These are phyloP conservation scores for Scheffersomyces segobiensis DNA, from an alignment of 1,139 yeast genomes.

Conservation along the genomic window DNA sequence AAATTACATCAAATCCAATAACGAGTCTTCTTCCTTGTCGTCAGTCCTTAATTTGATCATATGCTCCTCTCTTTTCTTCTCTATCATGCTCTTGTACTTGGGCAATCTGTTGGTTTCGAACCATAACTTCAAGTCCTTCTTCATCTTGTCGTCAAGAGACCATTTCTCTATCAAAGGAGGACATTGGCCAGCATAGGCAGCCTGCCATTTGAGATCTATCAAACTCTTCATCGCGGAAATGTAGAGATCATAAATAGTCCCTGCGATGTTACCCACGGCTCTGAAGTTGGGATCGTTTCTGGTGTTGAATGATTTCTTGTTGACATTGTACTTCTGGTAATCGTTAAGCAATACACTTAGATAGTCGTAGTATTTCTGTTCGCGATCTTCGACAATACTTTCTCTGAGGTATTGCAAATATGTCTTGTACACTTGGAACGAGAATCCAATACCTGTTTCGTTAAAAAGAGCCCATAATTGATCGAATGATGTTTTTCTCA, in stretches of 20 bases:
- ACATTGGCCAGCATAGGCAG: conserved; percentile 31
- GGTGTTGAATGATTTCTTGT: conserved; percentile 29
- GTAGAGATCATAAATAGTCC: conserved; percentile 25
- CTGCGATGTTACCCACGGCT: conserved; percentile 16
- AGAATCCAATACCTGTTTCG: conserved; percentile 23
- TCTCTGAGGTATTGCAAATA: conserved; percentile 25
- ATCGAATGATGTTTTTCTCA: conserved; percentile 27
- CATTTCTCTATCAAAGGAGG: conserved; percentile 37
- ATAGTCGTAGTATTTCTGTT: conserved; percentile 21
- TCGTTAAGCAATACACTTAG: conserved; percentile 23
- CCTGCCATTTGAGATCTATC: conserved; percentile 30
- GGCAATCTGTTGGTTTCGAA: conserved; percentile 20
- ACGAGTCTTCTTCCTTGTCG: conserved; percentile 27
- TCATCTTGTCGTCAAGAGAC: conserved; percentile 37
- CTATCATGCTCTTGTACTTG: conserved; percentile 24
- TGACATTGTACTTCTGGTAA: conserved; percentile 20
- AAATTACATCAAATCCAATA: conserved; percentile 32
- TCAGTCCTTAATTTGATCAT: conserved; percentile 27
- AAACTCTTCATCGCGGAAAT: conserved; percentile 25
- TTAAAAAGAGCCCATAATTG: conserved; percentile 38
- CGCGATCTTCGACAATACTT: conserved; percentile 15
- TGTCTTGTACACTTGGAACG: conserved; percentile 23
- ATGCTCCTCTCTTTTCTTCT: conserved; percentile 27
- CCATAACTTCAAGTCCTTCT: conserved; percentile 20
- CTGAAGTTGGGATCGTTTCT: conserved; percentile 5